Conservation (phyloP, 306 rosid genomes). For the Corylus avellana region DNA sequence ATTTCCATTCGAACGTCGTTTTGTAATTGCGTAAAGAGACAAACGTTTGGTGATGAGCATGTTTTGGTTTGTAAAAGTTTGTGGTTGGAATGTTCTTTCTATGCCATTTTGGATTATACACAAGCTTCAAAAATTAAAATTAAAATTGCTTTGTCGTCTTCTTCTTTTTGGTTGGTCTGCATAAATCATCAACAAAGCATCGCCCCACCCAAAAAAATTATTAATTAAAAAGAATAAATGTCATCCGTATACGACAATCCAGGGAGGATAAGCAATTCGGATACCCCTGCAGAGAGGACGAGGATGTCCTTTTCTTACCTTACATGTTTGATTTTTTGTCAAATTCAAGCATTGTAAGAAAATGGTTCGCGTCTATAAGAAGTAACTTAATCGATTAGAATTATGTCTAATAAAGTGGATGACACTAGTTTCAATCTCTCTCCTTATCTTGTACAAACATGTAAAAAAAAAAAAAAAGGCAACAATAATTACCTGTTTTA, state of each 20-base stretch:
- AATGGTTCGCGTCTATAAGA: no score
- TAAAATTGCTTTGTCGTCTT: not conserved
- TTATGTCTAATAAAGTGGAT: no score
- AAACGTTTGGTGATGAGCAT: not conserved
- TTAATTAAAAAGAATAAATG: not conserved
- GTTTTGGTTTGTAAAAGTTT: not conserved
- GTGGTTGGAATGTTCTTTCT: not conserved
- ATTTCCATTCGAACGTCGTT: not conserved
- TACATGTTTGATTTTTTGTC: no score
- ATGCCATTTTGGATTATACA: not conserved
- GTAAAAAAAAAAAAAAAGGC: no score
- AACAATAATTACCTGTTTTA: no score
- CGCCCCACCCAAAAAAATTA: not conserved
- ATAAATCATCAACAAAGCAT: not conserved
- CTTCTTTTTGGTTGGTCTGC: not conserved
- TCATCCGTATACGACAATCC: not conserved
- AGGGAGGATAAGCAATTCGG: no score
- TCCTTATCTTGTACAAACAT: no score
- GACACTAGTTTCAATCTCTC: no score
- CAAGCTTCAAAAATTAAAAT: not conserved
- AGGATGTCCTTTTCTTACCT: no score
- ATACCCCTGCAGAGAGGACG: no score
- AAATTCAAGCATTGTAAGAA: no score
- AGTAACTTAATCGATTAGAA: no score
- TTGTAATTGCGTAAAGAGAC: not conserved